Evolutionary conservation across 1,284 basidiomycete species (phyloP).

Genomic region (Porodaedalea pini): DNA sequence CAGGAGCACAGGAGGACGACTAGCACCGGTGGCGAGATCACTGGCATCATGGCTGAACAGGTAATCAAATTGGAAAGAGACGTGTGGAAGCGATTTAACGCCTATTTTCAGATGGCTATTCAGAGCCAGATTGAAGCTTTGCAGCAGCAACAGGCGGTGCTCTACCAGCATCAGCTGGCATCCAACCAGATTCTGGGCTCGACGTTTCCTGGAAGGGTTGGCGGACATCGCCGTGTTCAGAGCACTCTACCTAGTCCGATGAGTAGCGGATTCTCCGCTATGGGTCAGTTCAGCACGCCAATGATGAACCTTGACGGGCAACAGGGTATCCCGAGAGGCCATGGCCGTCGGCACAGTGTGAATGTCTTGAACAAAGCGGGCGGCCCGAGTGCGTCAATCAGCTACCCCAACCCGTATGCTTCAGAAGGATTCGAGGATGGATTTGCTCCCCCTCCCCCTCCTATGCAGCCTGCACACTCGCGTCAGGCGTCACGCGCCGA

Average conservation of each 20-base stretch:
- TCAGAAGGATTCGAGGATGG: slow-evolving; percentile 77
- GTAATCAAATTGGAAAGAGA: slow-evolving; percentile 37
- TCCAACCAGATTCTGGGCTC: slow-evolving; percentile 60
- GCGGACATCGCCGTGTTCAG: slow-evolving; percentile 83
- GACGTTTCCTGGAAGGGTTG: slow-evolving; percentile 62
- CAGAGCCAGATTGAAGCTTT: slow-evolving; percentile 89
- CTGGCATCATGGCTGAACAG: slow-evolving; percentile 88
- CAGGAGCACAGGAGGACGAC: slow-evolving; percentile 48
- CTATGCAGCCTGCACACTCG: slow-evolving; percentile 61
- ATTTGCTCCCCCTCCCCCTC: slow-evolving; percentile 54
- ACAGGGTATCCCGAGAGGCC: slow-evolving; percentile 71
- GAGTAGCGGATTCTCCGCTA: slow-evolving; percentile 50
- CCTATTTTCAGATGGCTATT: slow-evolving; percentile 68
- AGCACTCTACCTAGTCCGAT: slow-evolving; percentile 73
- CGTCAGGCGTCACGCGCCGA: slow-evolving; percentile 75
- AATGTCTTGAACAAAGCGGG: slow-evolving; percentile 81
- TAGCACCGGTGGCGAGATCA: slow-evolving; percentile 70
- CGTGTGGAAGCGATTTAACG: slow-evolving; percentile 8
- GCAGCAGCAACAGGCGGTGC: slow-evolving; percentile 84
- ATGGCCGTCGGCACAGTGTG: slow-evolving; percentile 91
- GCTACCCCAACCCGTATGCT: slow-evolving; percentile 43
- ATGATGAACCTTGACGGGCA: slow-evolving; percentile 64
- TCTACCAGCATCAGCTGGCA: slow-evolving; percentile 83
- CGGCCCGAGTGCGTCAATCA: slow-evolving; percentile 51
- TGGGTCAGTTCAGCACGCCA: slow-evolving; percentile 65